Evolutionary conservation across 2,329 filamentous ascomycete species (phyloP).

Genomic region (Clonostachys chloroleuca): DNA sequence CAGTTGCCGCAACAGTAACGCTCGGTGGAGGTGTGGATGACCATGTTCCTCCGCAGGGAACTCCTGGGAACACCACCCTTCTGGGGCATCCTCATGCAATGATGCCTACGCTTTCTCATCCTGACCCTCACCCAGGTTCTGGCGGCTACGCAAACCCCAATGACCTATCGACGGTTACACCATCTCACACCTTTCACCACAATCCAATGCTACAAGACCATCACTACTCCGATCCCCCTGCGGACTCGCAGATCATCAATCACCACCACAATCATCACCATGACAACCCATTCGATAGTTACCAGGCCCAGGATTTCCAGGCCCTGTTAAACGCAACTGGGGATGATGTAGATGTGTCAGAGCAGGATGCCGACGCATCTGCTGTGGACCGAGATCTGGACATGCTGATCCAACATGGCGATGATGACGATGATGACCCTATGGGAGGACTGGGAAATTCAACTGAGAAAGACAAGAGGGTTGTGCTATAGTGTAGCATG

Average conservation of each 20-base stretch:
- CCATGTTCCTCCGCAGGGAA: too few relatives aligned
- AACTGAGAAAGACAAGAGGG: too few relatives aligned
- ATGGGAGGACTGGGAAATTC: slow-evolving; percentile 4
- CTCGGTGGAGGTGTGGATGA: neutral
- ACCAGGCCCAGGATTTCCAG: slow-evolving; percentile 44
- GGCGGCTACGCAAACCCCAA: slow-evolving; percentile 40
- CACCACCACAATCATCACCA: slow-evolving; percentile 7
- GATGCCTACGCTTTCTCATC: slow-evolving; percentile 16
- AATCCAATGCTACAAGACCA: slow-evolving; percentile 20
- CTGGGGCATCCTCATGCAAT: neutral
- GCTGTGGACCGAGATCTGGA: slow-evolving; percentile 44
- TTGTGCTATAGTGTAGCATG: too few relatives aligned
- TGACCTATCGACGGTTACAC: slow-evolving; percentile 39
- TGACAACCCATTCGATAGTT: slow-evolving; percentile 30
- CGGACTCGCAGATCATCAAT: slow-evolving; percentile 56
- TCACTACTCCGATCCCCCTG: slow-evolving; percentile 40
- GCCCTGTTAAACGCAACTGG: slow-evolving; percentile 46
- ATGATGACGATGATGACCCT: slow-evolving; percentile 29
- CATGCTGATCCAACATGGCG: slow-evolving; percentile 44
- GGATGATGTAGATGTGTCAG: slow-evolving; percentile 20
- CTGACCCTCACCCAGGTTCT: neutral
- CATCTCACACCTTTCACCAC: slow-evolving; percentile 18
- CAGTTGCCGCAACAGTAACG: neutral
- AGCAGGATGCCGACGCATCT: slow-evolving; percentile 26
- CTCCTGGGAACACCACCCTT: too few relatives aligned